These are phyloP conservation scores for Aspergillus coremiiformis DNA, from an alignment of 495 filamentous ascomycete species.

Conservation along the genomic window DNA sequence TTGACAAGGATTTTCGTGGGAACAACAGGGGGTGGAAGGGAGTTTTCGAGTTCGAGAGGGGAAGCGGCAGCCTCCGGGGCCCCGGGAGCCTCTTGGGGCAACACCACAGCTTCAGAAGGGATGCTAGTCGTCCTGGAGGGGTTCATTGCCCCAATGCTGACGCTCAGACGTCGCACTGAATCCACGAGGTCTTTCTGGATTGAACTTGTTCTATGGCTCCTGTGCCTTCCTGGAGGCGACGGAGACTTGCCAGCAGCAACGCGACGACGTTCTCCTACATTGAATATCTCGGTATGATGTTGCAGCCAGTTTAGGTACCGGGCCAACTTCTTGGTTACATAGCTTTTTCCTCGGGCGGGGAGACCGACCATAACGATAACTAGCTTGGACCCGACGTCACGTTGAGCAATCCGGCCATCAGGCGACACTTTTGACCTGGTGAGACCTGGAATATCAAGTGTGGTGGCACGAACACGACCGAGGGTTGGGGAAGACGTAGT, in stretches of 20 bases:
- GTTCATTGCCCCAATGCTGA: conserved; percentile 31
- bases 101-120: neutral
- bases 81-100: neutral
- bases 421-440: conserved; percentile 91
- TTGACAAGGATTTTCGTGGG: conserved; percentile 46
- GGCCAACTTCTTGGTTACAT: conserved; percentile 95
- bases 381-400: conserved; percentile 90
- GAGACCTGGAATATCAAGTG: conserved; percentile 79
- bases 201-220: conserved; percentile 21
- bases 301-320: conserved; percentile 96
- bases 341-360: conserved; percentile 91
- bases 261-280: conserved; percentile 85
- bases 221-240: conserved; percentile 23
- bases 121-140: conserved; percentile 15
- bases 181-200: conserved; percentile 38
- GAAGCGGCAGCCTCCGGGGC: conserved; percentile 5
- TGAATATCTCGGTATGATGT: conserved; percentile 92
- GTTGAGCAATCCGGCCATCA: conserved; percentile 82
- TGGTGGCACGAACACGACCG: conserved; percentile 66
- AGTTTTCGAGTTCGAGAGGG: conserved; percentile 16
- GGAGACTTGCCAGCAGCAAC: conserved; percentile 58
- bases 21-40: conserved; percentile 34
- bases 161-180: conserved; percentile 38
- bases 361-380: conserved; percentile 98
- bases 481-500: conserved; percentile 29